Evolutionary conservation across 2,329 filamentous ascomycete genomes (phyloP).

Genomic region (Cordyceps militaris): DNA sequence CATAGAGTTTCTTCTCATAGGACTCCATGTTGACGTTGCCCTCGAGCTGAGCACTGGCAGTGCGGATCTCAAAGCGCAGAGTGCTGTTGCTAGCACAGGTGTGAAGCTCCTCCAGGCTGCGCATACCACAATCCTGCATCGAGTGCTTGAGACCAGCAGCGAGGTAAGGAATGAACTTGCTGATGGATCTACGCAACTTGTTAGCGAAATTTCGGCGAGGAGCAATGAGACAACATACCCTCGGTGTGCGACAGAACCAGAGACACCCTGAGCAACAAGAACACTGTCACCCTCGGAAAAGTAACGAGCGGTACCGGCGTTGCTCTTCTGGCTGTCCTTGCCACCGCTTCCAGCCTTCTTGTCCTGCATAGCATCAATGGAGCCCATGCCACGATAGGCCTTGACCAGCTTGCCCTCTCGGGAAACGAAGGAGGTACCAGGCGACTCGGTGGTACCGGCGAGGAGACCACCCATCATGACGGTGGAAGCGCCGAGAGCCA

Average conservation of each 20-base stretch:
- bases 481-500: slow-evolving; percentile 86
- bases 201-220: slow-evolving; percentile 23
- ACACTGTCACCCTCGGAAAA: slow-evolving; percentile 96
- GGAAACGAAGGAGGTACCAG: slow-evolving; percentile 92
- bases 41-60: slow-evolving; percentile 89
- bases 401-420: slow-evolving; percentile 97
- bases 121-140: slow-evolving; percentile 87
- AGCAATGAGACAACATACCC: slow-evolving; percentile 37
- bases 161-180: slow-evolving; percentile 93
- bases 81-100: slow-evolving; percentile 64
- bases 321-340: slow-evolving; percentile 68
- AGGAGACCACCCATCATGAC: slow-evolving; percentile 99
- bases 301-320: slow-evolving; percentile 94
- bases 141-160: slow-evolving; percentile 95
- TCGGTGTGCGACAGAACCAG: slow-evolving; percentile 73
- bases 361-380: slow-evolving; percentile 98
- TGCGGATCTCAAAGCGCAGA: slow-evolving; percentile 89
- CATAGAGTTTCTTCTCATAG: slow-evolving; percentile 99
- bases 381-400: slow-evolving; percentile 98
- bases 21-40: slow-evolving; percentile 97
- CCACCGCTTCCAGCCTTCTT: slow-evolving; percentile 79
- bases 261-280: slow-evolving; percentile 93
- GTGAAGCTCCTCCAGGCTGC: slow-evolving; percentile 72
- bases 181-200: slow-evolving; percentile 57
- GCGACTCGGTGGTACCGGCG: slow-evolving; percentile 94